phyloP scores from a whole-genome alignment of 139 green algal genomes.

The Auxenochlorella protothecoides region DNA sequence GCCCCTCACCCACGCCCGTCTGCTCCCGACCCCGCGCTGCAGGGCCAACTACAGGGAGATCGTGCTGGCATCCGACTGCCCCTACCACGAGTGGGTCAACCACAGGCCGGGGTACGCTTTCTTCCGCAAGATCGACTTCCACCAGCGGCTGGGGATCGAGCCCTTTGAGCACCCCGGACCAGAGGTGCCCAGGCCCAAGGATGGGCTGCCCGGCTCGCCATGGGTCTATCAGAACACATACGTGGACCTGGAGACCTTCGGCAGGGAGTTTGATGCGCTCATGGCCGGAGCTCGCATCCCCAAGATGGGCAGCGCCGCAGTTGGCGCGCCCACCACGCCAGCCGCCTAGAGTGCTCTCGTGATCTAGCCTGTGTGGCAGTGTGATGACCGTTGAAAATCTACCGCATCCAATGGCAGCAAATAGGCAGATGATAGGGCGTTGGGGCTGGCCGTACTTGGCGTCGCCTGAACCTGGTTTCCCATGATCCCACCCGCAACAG shows the following conservation, averaged over 20 bases:
- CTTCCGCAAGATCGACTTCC: slow-evolving; percentile 23
- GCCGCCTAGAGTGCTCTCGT: too few species aligned
- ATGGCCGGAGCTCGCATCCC: slow-evolving; percentile 18
- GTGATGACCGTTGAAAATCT: too few species aligned
- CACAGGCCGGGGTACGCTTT: slow-evolving; percentile 18
- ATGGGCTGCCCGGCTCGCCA: not conserved
- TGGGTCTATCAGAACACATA: slow-evolving; percentile 28
- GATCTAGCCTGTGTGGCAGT: too few species aligned
- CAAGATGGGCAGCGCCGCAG: too few species aligned
- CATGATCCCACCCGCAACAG: too few species aligned
- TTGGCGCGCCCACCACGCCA: too few species aligned
- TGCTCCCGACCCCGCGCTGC: not conserved
- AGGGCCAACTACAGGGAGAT: slow-evolving; percentile 35
- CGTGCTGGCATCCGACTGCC: slow-evolving; percentile 16
- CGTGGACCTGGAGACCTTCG: slow-evolving; percentile 24
- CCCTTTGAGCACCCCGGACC: not conserved
- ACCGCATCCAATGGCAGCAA: too few species aligned
- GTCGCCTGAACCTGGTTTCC: too few species aligned
- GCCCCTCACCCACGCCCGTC: slow-evolving; percentile 8
- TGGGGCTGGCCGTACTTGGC: too few species aligned
- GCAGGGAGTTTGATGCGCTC: slow-evolving; percentile 16
- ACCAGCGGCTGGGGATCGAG: not conserved
- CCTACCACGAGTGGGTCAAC: slow-evolving; percentile 31
- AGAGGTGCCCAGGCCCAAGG: not conserved
- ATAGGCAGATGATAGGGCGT: too few species aligned